Conservation (phyloP, 108 stramenopile species). For the Nitzschia sp. region DNA sequence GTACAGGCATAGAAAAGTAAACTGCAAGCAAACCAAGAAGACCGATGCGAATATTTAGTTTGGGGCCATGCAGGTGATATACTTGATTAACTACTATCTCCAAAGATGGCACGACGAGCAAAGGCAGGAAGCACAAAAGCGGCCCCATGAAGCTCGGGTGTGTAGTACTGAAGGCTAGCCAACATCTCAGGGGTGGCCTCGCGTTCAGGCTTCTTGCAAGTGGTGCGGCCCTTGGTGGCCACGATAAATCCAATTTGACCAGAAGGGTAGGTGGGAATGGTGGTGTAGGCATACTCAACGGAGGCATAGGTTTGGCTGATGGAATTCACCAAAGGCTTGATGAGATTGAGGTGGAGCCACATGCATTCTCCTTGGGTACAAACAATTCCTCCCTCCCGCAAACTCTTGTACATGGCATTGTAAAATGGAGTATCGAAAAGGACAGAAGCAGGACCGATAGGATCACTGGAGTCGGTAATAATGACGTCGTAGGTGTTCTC, state of each 20-base stretch:
- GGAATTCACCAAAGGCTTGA: slow-evolving; percentile 74
- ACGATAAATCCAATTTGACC: slow-evolving; percentile 98
- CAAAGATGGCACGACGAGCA: slow-evolving; percentile 68
- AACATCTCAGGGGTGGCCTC: slow-evolving; percentile 44
- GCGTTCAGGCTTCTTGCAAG: slow-evolving; percentile 61
- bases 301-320: slow-evolving; percentile 69
- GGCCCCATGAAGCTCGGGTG: slow-evolving; percentile 85
- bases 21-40: no score
- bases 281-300: slow-evolving; percentile 97
- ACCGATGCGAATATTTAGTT: no score
- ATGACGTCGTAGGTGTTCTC: slow-evolving; percentile 83
- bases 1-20: no score
- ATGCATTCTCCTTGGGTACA: slow-evolving; percentile 98
- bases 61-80: no score
- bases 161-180: slow-evolving; percentile 85
- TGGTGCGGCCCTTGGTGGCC: slow-evolving; percentile 63
- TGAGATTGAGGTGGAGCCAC: slow-evolving; percentile 93
- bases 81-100: slow-evolving; percentile 3
- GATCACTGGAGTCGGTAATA: slow-evolving; percentile 89
- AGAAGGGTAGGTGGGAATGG: slow-evolving; percentile 96
- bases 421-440: slow-evolving; percentile 96
- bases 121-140: slow-evolving; percentile 94
- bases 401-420: slow-evolving; percentile 80
- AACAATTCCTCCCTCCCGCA: slow-evolving; percentile 91
- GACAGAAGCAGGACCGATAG: slow-evolving; percentile 90